Conservation (phyloP, 2,329 filamentous ascomycete species). For the Xylariales sp. region DNA sequence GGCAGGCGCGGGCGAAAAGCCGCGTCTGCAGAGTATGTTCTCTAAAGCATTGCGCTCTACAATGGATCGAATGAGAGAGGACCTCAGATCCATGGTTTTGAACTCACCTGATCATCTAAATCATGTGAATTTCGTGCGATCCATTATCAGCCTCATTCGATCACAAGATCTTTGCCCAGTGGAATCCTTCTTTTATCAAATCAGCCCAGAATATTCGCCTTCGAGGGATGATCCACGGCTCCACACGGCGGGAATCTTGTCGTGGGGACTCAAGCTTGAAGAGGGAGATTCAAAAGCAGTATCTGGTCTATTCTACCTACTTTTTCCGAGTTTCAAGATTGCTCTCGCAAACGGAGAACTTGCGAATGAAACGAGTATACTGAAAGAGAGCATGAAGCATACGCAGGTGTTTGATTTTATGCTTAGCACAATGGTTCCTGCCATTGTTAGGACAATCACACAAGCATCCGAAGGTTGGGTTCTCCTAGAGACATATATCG, state of each 20-base stretch:
- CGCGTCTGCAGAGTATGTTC: constrained; percentile 55
- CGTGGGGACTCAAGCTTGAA: constrained; percentile 65
- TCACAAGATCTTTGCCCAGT: constrained; percentile 66
- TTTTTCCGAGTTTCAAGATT: constrained; percentile 68
- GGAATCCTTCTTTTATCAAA: constrained; percentile 67
- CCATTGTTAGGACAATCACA: constrained; percentile 58
- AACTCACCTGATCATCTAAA: constrained; percentile 55
- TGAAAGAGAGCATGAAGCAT: constrained; percentile 62
- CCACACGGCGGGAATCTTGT: constrained; percentile 65
- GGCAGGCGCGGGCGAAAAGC: constrained; percentile 52
- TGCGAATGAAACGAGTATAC: constrained; percentile 58
- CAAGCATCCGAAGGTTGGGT: constrained; percentile 56
- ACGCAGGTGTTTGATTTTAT: constrained; percentile 59
- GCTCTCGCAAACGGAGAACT: constrained; percentile 63
- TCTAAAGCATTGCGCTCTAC: constrained; percentile 57
- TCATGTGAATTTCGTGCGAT: constrained; percentile 64
- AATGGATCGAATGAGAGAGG: constrained; percentile 66
- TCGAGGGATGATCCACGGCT: constrained; percentile 66
- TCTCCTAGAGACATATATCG: constrained; percentile 63
- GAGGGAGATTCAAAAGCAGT: constrained; percentile 62
- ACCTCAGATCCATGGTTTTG: constrained; percentile 56
- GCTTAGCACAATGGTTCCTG: constrained; percentile 65
- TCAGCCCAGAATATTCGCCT: constrained; percentile 67
- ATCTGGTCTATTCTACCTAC: constrained; percentile 66
- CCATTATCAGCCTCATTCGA: constrained; percentile 65